Evolutionary conservation across 306 rosid species (phyloP), one percentile per base, ranked within the genome.

Genomic region (Prunus mume): DNA sequence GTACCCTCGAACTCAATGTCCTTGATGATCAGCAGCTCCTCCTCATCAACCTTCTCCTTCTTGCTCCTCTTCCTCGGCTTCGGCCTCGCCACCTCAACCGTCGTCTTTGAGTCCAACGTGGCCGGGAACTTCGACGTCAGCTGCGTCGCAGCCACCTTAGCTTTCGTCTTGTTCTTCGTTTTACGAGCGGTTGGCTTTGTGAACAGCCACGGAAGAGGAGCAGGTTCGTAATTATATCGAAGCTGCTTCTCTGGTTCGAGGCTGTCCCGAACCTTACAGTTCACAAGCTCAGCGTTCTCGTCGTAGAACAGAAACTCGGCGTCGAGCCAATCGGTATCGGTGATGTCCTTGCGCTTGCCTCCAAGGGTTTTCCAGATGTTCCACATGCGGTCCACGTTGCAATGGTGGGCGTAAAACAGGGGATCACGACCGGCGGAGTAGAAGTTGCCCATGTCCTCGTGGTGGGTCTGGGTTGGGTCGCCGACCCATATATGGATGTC

Each of bases 381-480:
- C 98, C 96, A 93, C 74, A 93, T 7, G 25, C 98, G 81, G 52
- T 93, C 98, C 0, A 91, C 50, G 50, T 93, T 93, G 9, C 94
- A 77, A 69, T 91, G 94, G 70, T 88, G 96, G 25, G 83, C 30
- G 49, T 7, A 90, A 47, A 93, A 93, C 49, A 91, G 78, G 3
- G 98, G 98, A 64, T 93, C 98, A 9, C 94, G 79, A 2, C 79
- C 97, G 0, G 98, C 90, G 0, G 91, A 79, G 75, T 93, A 91
- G 81, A 93, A 90, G 67, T 63, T 85, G 3, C 93, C 98, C 98
- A 93, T 91, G 80, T 93, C 41, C 73, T 93, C 97, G 0, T 0
- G 0, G 72, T 86, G 75, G 4, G 92, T 83, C 7, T 85, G 85
- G 2, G 13, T 81, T 24, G 2, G 51, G 62, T 87, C 89, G 22